Evolutionary conservation across 2,329 filamentous ascomycete species (phyloP), one percentile per base, ranked within the genome.

Genomic region (Ophiostoma sp.): DNA sequence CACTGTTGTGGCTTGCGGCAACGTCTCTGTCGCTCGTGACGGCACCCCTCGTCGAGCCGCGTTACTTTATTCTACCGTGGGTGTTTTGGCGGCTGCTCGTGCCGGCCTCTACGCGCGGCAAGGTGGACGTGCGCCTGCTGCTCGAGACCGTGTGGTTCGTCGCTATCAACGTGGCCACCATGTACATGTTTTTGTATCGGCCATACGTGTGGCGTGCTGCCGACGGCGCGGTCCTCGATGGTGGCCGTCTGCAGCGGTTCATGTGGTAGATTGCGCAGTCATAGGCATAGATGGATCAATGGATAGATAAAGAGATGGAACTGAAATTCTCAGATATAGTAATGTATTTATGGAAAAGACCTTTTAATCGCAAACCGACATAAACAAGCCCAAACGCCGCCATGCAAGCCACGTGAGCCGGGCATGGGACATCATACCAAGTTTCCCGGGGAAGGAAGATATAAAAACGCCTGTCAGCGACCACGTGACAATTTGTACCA

Each of bases 61-160:
- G 95, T 14, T 99, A 99, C 78, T 97, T 97, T 77, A 96, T 99
- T 75, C 83, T 97, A 12, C 93, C 94, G 0, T 99, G 93, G 92
- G 85, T 97, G 8, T 88, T 97, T 74, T 98, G 93, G 92, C 85
- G 95, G 0, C 79, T 98, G 7, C 85, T 96, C 74, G 79, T 96
- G 0, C 92, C 92, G 0, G 77, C 82, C 66, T 60, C 47, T 7
- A 38, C 40, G 27, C 16, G 42, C 18, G 14, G 14, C n/a, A 40
- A 36, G 18, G 73, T 81, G 38, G 83, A 85, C 68, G 69, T 86
- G 7, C 81, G 84, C 65, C 75, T 88, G 0, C 68, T 79, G 1
- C 66, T 84, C 2, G 91, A 95, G 79, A 91, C 88, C 3, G 68
- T 78, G 0, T 94, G 90, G 89, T 88, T 91, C 73, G 69, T 89